Evolutionary conservation across 1,284 basidiomycete species (phyloP), one percentile per base, ranked within the genome.

Genomic region (Ganoderma resinaceum): DNA sequence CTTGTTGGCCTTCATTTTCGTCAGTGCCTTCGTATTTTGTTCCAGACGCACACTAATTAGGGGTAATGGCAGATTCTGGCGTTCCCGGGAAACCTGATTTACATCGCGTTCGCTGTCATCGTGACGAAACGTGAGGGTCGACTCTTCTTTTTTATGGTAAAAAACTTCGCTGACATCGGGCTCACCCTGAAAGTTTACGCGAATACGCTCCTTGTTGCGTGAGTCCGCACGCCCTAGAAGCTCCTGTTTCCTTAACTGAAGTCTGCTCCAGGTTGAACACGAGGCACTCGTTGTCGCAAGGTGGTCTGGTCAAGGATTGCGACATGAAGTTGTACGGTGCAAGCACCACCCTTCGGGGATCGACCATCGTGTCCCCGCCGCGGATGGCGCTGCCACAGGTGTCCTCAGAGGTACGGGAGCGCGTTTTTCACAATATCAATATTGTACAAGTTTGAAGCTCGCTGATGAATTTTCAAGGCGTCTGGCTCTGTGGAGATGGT

Each of bases 121-220:
- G 63, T 62, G 1, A 62, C 67, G 8, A 68, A 68, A 38, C 38
- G 67, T 65, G 55, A 20, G 63, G 14, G 16, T 37, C 1, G 3
- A 14, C n/a, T 37, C 18, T 40, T 16, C 2, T 7, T 4, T 20
- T 8, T 46, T 5, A 29, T n/a, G n/a, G n/a, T n/a, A n/a, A n/a
- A n/a, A n/a, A n/a, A n/a, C n/a, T n/a, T n/a, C n/a, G 6, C 35
- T 57, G 26, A 61, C 26, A n/a, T n/a, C n/a, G n/a, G 35, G 8
- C 33, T 14, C 6, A 6, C 29, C n/a, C n/a, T 20, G 3, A 8
- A 14, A 64, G 67, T 68, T 12, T 65, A 68, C 26, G 63, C 63
- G 38, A 68, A 68, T 35, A 62, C 67, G 0, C 60, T 68, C 29
- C 46, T 68, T 26, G 64, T 59, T 12, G 67, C 67, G 67, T 69